Conservation (phyloP, 768 basidiomycete genomes). For the Naganishia antarctica region DNA sequence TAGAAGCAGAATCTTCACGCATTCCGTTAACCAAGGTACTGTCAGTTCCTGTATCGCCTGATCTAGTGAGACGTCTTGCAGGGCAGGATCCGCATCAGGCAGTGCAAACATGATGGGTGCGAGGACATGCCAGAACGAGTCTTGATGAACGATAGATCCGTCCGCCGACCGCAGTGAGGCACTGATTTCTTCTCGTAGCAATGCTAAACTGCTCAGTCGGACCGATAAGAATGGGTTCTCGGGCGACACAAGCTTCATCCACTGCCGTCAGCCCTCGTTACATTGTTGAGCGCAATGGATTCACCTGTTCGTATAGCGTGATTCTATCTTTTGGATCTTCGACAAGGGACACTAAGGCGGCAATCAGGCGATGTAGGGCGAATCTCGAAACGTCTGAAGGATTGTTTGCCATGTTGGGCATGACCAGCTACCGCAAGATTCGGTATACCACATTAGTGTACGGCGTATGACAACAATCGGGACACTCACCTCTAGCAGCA, state of each 20-base stretch:
- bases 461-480: too few species aligned
- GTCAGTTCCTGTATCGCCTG: not conserved
- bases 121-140: not conserved
- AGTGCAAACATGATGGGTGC: conserved; percentile 1
- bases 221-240: conserved; percentile 9
- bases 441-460: not conserved
- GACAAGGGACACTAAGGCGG: not conserved
- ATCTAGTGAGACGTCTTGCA: conserved; percentile 1
- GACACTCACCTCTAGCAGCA: conserved; percentile 7
- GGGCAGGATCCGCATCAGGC: not conserved
- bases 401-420: conserved; percentile 7
- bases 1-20: conserved; percentile 3
- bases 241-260: conserved; percentile 2
- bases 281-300: too few species aligned
- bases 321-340: not conserved
- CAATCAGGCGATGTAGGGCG: not conserved
- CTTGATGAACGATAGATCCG: not conserved
- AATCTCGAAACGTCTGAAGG: conserved; percentile 4
- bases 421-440: not conserved
- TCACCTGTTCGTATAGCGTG: conserved; percentile 1
- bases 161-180: not conserved
- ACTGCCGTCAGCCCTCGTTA: not conserved
- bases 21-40: not conserved
- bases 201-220: not conserved
- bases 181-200: conserved; percentile 4